These are phyloP conservation scores for Neoarthrinium moseri DNA, from an alignment of 2,329 filamentous ascomycete species.

Conservation along the genomic window DNA sequence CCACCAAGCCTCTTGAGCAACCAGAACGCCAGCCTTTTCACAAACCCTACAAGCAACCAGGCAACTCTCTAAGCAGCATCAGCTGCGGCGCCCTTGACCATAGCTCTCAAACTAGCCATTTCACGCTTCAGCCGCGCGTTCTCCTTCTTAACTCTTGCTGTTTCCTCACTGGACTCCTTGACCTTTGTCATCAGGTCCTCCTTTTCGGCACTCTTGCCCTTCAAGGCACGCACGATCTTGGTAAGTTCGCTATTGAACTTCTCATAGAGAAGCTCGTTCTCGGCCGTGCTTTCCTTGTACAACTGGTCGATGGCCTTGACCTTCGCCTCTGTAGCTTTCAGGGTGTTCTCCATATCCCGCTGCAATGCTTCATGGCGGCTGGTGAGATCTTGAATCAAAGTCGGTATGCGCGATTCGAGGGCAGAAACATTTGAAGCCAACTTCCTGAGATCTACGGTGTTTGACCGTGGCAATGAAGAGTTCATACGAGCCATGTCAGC, in stretches of 20 bases:
- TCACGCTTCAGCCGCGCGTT: slow-evolving; percentile 82
- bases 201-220: slow-evolving; percentile 70
- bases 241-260: slow-evolving; percentile 89
- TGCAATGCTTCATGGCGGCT: slow-evolving; percentile 64
- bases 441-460: slow-evolving; percentile 43
- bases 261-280: slow-evolving; percentile 91
- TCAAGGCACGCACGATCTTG: slow-evolving; percentile 75
- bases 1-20: slow-evolving; percentile 4
- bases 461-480: slow-evolving; percentile 33
- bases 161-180: slow-evolving; percentile 75
- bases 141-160: slow-evolving; percentile 76
- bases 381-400: slow-evolving; percentile 56
- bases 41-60: neutral
- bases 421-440: slow-evolving; percentile 58
- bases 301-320: slow-evolving; percentile 82
- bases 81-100: slow-evolving; percentile 41
- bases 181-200: slow-evolving; percentile 73
- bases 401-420: slow-evolving; percentile 67
- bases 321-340: slow-evolving; percentile 75
- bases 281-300: slow-evolving; percentile 78
- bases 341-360: slow-evolving; percentile 67
- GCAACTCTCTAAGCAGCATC: slow-evolving; percentile 10
- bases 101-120: slow-evolving; percentile 66
- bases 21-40: slow-evolving; percentile 4
- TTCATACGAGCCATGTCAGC: slow-evolving; percentile 70